phyloP scores from a whole-genome alignment of 768 basidiomycete species.

The Russula virescens region DNA sequence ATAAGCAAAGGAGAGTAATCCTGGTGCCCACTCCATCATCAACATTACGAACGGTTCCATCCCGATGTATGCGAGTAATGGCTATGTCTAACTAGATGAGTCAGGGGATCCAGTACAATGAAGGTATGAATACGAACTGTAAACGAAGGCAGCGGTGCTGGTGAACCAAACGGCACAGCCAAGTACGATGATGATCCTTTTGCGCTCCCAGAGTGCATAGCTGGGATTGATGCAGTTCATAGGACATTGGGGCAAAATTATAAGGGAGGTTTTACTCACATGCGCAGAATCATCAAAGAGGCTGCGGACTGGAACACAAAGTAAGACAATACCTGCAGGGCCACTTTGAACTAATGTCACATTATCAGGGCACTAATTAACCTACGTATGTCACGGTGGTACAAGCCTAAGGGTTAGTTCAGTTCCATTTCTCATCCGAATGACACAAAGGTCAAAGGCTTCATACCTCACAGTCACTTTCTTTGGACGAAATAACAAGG shows the following conservation, averaged over 20 bases:
- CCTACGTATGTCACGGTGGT: too few species aligned
- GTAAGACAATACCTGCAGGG: too few species aligned
- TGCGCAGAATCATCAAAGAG: too few species aligned
- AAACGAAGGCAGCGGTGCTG: not conserved
- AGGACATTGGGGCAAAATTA: not conserved
- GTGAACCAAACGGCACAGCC: not conserved
- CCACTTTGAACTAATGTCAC: too few species aligned
- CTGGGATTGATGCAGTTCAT: not conserved
- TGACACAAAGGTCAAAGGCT: too few species aligned
- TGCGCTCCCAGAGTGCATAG: constrained; percentile 4
- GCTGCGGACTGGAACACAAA: too few species aligned
- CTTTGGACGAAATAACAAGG: too few species aligned
- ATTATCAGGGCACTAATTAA: too few species aligned
- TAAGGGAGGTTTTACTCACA: not conserved
- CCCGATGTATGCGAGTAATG: not conserved
- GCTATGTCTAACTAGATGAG: not conserved
- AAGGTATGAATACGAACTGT: not conserved
- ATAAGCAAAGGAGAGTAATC: not conserved
- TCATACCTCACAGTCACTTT: too few species aligned
- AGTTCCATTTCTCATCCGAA: too few species aligned
- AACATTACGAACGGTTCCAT: not conserved
- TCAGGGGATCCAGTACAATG: not conserved
- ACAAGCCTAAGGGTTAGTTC: too few species aligned
- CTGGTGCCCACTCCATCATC: not conserved
- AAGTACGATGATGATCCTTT: not conserved